These are phyloP conservation scores for Yamadazyma atlantica DNA, from an alignment of 1,139 yeast species.

Conservation along the genomic window DNA sequence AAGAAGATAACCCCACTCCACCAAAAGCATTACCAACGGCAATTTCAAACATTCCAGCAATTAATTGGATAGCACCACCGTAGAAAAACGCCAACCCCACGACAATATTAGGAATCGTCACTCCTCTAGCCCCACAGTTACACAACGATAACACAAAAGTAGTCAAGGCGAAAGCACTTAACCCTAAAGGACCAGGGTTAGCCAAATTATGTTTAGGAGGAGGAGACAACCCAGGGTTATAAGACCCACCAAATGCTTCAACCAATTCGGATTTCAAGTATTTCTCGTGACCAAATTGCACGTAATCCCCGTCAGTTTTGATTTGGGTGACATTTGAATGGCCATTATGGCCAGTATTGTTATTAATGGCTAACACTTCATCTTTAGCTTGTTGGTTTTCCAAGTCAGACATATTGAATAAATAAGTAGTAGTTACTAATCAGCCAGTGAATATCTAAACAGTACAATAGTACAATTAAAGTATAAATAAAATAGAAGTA, in stretches of 20 bases:
- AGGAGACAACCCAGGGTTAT: slow-evolving; percentile 63
- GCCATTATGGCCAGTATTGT: slow-evolving; percentile 6
- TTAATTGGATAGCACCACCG: slow-evolving; percentile 75
- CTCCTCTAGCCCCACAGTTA: slow-evolving; percentile 39
- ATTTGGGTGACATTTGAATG: slow-evolving; percentile 24
- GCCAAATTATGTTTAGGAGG: slow-evolving; percentile 74
- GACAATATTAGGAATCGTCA: slow-evolving; percentile 32
- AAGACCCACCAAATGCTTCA: slow-evolving; percentile 73
- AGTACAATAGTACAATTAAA: too few relatives aligned
- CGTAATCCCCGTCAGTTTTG: slow-evolving; percentile 51
- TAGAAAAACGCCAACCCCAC: slow-evolving; percentile 79
- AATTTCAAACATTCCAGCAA: slow-evolving; percentile 79
- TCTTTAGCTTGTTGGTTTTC: slow-evolving; percentile 31
- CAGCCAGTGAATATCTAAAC: neutral
- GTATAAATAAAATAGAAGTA: too few relatives aligned
- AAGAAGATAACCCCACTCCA: slow-evolving; percentile 80
- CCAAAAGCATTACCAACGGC: slow-evolving; percentile 86
- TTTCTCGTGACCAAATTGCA: slow-evolving; percentile 71
- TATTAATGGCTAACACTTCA: slow-evolving; percentile 19
- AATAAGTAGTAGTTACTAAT: neutral
- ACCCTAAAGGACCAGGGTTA: slow-evolving; percentile 87
- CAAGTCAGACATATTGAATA: slow-evolving; percentile 24
- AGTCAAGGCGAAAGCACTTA: slow-evolving; percentile 80
- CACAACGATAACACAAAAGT: slow-evolving; percentile 75
- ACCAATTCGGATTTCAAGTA: slow-evolving; percentile 61